Evolutionary conservation across 345 rosid genomes (phyloP).

Genomic region (Hirschfeldia incana): DNA sequence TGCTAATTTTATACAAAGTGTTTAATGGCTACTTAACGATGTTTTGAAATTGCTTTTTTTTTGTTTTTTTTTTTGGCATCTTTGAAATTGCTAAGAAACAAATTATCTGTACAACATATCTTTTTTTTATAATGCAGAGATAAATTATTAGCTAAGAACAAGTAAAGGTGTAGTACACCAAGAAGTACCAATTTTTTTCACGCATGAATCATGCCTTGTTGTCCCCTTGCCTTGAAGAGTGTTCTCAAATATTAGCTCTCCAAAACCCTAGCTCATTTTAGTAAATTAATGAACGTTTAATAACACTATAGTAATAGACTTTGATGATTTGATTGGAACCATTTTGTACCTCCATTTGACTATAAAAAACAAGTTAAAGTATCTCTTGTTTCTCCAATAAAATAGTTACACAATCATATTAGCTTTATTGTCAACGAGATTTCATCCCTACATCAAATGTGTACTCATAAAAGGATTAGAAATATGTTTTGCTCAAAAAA

Average conservation of each 20-base stretch:
- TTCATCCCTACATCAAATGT: not conserved
- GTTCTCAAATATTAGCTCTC: conserved; percentile 14
- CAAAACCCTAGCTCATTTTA: conserved; percentile 2
- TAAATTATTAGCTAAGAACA: conserved; percentile 7
- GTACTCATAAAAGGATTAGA: not conserved
- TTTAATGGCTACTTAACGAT: not conserved
- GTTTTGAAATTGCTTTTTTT: too few relatives aligned
- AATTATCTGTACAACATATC: not conserved
- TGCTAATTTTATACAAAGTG: not conserved
- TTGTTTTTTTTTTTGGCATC: too few relatives aligned
- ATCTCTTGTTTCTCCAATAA: not conserved
- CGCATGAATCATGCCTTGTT: conserved; percentile 38
- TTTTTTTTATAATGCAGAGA: not conserved
- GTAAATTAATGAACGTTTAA: not conserved
- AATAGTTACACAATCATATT: not conserved
- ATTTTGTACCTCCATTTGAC: not conserved
- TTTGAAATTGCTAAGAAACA: not conserved
- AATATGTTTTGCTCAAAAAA: not conserved
- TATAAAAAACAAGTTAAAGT: not conserved
- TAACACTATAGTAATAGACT: not conserved
- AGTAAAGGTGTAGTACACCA: conserved; percentile 35
- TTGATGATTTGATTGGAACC: conserved; percentile 22
- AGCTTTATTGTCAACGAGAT: conserved; percentile 2
- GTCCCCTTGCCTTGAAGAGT: conserved; percentile 4
- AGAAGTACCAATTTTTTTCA: conserved; percentile 12